Percentiles rank a stretch among this genome's conserved stretches.
Conservation (phyloP, 116 monocot genomes). For the Phalaenopsis hybrid region DNA sequence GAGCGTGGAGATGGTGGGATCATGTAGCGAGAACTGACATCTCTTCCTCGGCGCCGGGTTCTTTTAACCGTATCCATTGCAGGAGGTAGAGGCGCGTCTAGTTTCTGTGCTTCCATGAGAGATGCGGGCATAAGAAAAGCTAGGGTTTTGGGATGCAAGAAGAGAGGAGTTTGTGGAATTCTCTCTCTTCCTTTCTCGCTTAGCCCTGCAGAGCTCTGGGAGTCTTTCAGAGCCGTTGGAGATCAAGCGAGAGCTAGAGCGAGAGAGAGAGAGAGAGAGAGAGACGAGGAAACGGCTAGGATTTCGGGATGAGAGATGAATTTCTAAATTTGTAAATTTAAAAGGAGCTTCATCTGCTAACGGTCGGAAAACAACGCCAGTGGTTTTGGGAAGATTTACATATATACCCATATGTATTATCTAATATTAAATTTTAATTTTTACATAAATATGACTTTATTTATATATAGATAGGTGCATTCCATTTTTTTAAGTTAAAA, state of each 20-base stretch:
- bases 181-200: not conserved
- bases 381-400: too few species aligned
- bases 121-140: not conserved
- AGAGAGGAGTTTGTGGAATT: not conserved
- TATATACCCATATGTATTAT: too few species aligned
- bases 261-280: not conserved
- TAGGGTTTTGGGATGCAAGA: not conserved
- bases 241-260: not conserved
- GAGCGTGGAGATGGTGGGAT: conserved; percentile 11
- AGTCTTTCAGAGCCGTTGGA: not conserved
- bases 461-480: too few species aligned
- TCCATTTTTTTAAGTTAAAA: too few species aligned
- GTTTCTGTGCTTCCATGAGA: conserved; percentile 1
- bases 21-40: conserved; percentile 65
- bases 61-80: not conserved
- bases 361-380: not conserved
- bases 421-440: too few species aligned
- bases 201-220: not conserved
- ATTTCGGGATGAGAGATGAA: not conserved
- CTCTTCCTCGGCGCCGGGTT: conserved; percentile 20
- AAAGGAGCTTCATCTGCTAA: not conserved
- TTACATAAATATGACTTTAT: too few species aligned
- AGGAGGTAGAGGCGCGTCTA: not conserved
- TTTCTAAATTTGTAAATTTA: not conserved
- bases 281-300: not conserved